Conservation (phyloP, 2,329 filamentous ascomycete genomes). For the Aspergillus sp. region DNA sequence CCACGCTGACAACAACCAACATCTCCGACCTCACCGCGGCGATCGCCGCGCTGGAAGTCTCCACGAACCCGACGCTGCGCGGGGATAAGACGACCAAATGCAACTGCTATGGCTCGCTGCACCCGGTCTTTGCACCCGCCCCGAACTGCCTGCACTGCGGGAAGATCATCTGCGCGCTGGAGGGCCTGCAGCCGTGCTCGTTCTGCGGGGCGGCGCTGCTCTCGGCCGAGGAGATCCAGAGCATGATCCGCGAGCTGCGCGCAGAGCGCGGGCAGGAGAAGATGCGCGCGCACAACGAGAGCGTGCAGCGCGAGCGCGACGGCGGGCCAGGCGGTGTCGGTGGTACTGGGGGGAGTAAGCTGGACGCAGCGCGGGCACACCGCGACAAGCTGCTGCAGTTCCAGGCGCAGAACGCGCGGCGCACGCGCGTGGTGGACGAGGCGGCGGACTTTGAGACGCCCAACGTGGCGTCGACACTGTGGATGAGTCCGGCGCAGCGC, state of each 20-base stretch:
- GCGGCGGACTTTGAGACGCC: constrained; percentile 71
- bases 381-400: constrained; percentile 77
- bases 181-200: constrained; percentile 90
- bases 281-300: constrained; percentile 73
- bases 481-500: constrained; percentile 79
- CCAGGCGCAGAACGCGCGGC: constrained; percentile 78
- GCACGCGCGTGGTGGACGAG: constrained; percentile 84
- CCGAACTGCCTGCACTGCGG: constrained; percentile 92
- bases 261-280: constrained; percentile 84
- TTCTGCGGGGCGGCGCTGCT: constrained; percentile 79
- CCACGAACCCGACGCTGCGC: constrained; percentile 74
- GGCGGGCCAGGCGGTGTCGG: constrained; percentile 2
- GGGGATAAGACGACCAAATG: constrained; percentile 65
- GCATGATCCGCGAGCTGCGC: constrained; percentile 78
- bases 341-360: constrained; percentile 35
- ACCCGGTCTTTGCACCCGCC: constrained; percentile 84
- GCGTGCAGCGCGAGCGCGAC: constrained; percentile 35
- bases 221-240: constrained; percentile 69
- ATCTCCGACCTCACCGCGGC: constrained; percentile 65
- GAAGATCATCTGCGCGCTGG: constrained; percentile 91
- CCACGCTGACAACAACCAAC: constrained; percentile 45
- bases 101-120: constrained; percentile 81
- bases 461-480: constrained; percentile 64
- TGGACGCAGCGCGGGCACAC: constrained; percentile 70
- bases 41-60: constrained; percentile 85